Evolutionary conservation across 2,329 filamentous ascomycete genomes (phyloP).

Genomic region (Boeremia lycopersici): DNA sequence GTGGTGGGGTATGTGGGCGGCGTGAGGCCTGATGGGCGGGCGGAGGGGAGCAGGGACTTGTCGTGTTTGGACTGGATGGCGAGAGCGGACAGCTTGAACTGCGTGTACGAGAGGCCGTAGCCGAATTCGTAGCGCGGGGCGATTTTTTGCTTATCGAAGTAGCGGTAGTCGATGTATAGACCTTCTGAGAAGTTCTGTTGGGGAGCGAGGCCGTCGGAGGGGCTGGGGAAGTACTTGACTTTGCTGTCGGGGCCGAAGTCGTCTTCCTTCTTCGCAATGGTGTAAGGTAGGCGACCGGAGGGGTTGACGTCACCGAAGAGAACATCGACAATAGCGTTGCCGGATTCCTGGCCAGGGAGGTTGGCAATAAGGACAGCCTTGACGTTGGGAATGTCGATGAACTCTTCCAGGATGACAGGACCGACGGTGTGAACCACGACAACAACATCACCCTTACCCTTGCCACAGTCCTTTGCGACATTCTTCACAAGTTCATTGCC

Average conservation of each 20-base stretch:
- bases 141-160: slow-evolving; percentile 79
- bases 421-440: slow-evolving; percentile 88
- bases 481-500: slow-evolving; percentile 76
- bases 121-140: slow-evolving; percentile 85
- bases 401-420: slow-evolving; percentile 78
- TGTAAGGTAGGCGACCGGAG: slow-evolving; percentile 86
- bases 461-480: slow-evolving; percentile 71
- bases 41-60: slow-evolving; percentile 50
- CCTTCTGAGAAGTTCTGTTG: slow-evolving; percentile 86
- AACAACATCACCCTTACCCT: slow-evolving; percentile 69
- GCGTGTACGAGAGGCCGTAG: slow-evolving; percentile 81
- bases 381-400: slow-evolving; percentile 77
- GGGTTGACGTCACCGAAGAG: slow-evolving; percentile 79
- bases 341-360: slow-evolving; percentile 84
- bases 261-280: slow-evolving; percentile 73
- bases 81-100: slow-evolving; percentile 66
- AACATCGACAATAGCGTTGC: slow-evolving; percentile 78
- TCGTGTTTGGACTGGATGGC: slow-evolving; percentile 52
- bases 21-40: slow-evolving; percentile 42
- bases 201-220: slow-evolving; percentile 62
- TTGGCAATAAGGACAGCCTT: slow-evolving; percentile 84
- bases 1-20: slow-evolving; percentile 57
- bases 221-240: slow-evolving; percentile 71
- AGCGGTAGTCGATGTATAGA: slow-evolving; percentile 85
- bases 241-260: slow-evolving; percentile 78